Conservation (phyloP, 2,329 filamentous ascomycete species). For the Sarocladiaceae sp. region DNA sequence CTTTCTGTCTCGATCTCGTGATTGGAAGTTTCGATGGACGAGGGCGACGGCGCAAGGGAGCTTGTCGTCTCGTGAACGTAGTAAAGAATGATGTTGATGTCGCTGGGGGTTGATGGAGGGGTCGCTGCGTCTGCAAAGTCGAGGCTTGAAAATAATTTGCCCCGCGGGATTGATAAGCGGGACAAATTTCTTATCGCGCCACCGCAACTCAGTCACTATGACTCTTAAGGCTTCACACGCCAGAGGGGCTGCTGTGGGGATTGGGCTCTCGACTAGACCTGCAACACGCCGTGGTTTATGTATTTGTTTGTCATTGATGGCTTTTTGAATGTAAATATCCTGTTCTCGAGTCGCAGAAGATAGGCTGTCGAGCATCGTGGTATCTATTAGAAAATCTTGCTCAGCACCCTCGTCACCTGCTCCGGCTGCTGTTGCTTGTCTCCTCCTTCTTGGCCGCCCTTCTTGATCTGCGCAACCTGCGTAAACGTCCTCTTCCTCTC, state of each 20-base stretch:
- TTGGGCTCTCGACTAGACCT: not conserved
- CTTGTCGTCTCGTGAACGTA: no score
- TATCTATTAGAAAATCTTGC: constrained; percentile 58
- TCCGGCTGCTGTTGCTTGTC: constrained; percentile 46
- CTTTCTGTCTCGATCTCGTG: not conserved
- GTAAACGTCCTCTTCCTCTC: constrained; percentile 48
- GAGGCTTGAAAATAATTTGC: constrained; percentile 14
- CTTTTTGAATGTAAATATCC: not conserved
- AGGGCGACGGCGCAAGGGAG: not conserved
- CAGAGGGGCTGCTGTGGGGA: not conserved
- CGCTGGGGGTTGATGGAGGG: constrained; percentile 4
- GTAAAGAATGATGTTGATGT: not conserved
- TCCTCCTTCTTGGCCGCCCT: constrained; percentile 28
- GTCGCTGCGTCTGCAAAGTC: not conserved
- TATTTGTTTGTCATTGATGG: not conserved
- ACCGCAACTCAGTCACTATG: constrained; percentile 4
- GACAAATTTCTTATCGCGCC: constrained; percentile 12
- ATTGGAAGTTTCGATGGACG: not conserved
- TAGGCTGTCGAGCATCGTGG: constrained; percentile 11
- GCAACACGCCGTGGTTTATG: not conserved
- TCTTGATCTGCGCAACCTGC: constrained; percentile 55
- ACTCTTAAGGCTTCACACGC: no score
- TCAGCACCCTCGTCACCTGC: constrained; percentile 52
- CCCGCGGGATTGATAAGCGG: constrained; percentile 14
- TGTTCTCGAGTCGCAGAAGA: not conserved